phyloP scores from a whole-genome alignment of 345 rosid species.

The Syzygium aromaticum region DNA sequence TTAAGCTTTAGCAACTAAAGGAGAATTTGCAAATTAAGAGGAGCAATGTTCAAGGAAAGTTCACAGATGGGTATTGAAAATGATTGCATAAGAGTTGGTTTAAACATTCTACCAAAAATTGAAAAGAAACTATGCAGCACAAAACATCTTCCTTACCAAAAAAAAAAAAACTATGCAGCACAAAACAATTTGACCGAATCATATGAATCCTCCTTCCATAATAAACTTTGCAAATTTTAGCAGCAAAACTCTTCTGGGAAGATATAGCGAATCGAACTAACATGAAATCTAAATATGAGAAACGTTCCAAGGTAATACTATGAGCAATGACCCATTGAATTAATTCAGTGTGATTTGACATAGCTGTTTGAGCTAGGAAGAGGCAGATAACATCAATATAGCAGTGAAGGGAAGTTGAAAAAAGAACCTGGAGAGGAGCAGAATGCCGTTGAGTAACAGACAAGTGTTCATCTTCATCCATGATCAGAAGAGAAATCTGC shows the following conservation, averaged over 20 bases:
- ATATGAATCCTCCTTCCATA: neutral
- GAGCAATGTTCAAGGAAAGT: neutral
- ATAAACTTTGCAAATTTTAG: neutral
- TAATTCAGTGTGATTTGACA: neutral
- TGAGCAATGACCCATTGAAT: neutral
- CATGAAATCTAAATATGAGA: neutral
- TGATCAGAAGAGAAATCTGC: slow-evolving; percentile 88
- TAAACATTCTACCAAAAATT: neutral
- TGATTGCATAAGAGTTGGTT: neutral
- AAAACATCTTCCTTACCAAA: neutral
- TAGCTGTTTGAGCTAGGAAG: neutral
- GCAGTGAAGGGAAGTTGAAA: neutral
- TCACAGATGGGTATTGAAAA: neutral
- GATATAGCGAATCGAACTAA: neutral
- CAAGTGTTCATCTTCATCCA: slow-evolving; percentile 83
- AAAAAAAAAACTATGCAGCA: too few species aligned
- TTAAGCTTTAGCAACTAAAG: neutral
- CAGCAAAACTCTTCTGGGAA: neutral
- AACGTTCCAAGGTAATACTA: neutral
- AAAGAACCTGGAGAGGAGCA: slow-evolving; percentile 58
- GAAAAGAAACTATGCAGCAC: neutral
- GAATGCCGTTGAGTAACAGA: slow-evolving; percentile 30
- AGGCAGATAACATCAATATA: neutral
- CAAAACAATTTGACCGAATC: neutral
- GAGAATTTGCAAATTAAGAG: neutral